Evolutionary conservation across 140 eudicot genomes (phyloP), one percentile per base, ranked within the genome.

Genomic region (Flaveria floridana): DNA sequence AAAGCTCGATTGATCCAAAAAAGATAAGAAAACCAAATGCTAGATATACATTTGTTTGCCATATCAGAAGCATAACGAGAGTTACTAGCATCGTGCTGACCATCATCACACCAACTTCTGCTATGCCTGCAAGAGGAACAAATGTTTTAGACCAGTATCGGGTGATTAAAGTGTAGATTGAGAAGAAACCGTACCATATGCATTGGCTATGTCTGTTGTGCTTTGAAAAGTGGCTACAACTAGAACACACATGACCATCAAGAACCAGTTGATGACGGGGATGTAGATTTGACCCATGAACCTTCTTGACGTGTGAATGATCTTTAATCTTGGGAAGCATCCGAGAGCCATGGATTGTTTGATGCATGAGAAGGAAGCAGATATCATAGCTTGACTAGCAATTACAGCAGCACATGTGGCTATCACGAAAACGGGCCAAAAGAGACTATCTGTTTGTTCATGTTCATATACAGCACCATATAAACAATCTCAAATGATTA

Each of bases 311-410:
- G 99, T 94, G 82, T 94, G 97, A 58, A 94, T 71, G 51, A 88
- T 84, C 81, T 94, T 94, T 71, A 94, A 51, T 79, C 97, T 80
- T 0, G 99, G 99, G 76, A 94, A 94, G 78, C 99, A 94, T 66
- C 99, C 99, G 9, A 94, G 96, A 68, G 96, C 90, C 96, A 88
- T 90, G 71, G 99, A 80, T 79, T 94, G 97, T 72, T 94, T 94
- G 44, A 94, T 85, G 74, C 92, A 86, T 0, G 99, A 94, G 73
- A 94, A 94, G 7, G 99, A 86, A 69, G 99, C 99, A 0, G 99
- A 94, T 68, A 94, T 94, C 99, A 94, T 94, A 65, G 99, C 97
- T 84, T 94, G 99, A 78, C 99, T 94, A n/a, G 99, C 99, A 66
- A 94, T 94, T 15, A 94, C 47, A 37, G 99, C 97, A 73, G 99